Conservation (phyloP, 1,284 basidiomycete genomes). For the Sparassis latifolia region DNA sequence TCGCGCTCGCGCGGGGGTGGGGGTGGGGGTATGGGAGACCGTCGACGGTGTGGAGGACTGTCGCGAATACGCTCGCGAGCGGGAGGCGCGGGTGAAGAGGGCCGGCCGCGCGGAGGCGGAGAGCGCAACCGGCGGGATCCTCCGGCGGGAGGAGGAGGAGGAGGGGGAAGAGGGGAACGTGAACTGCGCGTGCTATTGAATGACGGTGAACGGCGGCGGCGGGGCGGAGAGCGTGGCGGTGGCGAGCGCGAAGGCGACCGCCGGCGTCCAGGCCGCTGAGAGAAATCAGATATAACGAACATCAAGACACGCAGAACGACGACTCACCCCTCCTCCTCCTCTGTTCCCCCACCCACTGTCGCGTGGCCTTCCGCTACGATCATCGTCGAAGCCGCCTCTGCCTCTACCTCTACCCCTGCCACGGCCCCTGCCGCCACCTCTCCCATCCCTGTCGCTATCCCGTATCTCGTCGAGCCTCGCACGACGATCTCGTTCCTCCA, state of each 20-base stretch:
- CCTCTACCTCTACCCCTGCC: slow-evolving; percentile 27
- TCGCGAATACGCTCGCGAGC: too few relatives aligned
- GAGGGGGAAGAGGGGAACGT: slow-evolving; percentile 23
- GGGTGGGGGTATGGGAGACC: slow-evolving; percentile 19
- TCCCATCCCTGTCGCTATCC: slow-evolving; percentile 45
- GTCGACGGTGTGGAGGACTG: slow-evolving; percentile 7
- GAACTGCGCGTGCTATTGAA: slow-evolving; percentile 29
- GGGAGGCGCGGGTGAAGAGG: too few relatives aligned
- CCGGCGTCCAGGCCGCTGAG: slow-evolving; percentile 39
- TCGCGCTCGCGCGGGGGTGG: slow-evolving; percentile 1
- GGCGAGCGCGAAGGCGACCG: slow-evolving; percentile 31
- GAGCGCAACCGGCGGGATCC: slow-evolving; percentile 14
- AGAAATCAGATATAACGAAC: slow-evolving; percentile 5
- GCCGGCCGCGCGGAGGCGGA: slow-evolving; percentile 10
- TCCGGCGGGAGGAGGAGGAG: neutral
- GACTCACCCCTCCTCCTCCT: slow-evolving; percentile 40
- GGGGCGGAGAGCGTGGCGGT: slow-evolving; percentile 23
- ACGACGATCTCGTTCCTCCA: slow-evolving; percentile 68
- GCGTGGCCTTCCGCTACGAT: slow-evolving; percentile 18
- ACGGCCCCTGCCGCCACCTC: slow-evolving; percentile 30
- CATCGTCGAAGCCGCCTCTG: slow-evolving; percentile 20
- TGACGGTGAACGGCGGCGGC: slow-evolving; percentile 30
- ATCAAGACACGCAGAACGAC: slow-evolving; percentile 16
- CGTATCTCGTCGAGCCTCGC: slow-evolving; percentile 62
- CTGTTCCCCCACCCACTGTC: slow-evolving; percentile 26